Conservation (phyloP, 148 eudicot species). For the Rhododendron vialii region DNA sequence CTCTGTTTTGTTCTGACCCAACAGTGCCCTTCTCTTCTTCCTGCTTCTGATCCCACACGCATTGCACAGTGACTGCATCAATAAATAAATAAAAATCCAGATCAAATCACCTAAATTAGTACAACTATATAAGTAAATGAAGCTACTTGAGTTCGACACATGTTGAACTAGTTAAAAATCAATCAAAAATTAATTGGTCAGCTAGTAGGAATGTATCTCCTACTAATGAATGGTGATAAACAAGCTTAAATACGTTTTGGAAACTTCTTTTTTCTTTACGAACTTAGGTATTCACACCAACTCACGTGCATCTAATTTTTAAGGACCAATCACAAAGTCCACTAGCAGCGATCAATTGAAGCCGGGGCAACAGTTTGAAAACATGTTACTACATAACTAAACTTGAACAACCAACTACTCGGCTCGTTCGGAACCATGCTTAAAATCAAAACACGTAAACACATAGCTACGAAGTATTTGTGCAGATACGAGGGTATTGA, state of each 20-base stretch:
- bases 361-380: no score
- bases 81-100: background rate
- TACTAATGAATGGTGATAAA: no score
- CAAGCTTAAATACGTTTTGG: background rate
- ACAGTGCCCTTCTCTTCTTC: conserved; percentile 65
- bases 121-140: background rate
- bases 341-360: background rate
- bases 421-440: no score
- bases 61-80: conserved; percentile 80
- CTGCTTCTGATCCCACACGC: conserved; percentile 97
- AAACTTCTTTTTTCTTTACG: background rate
- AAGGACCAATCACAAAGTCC: background rate
- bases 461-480: background rate
- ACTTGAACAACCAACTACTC: conserved; percentile 9
- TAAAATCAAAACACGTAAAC: background rate
- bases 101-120: background rate
- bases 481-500: background rate
- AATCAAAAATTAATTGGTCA: no score
- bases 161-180: no score
- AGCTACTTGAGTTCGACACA: background rate
- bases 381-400: background rate
- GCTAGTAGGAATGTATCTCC: no score
- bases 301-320: background rate
- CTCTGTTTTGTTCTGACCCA: conserved; percentile 46
- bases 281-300: background rate